Evolutionary conservation across 2,329 filamentous ascomycete species (phyloP), one percentile per base, ranked within the genome.

Genomic region (Escovopsis sp.): DNA sequence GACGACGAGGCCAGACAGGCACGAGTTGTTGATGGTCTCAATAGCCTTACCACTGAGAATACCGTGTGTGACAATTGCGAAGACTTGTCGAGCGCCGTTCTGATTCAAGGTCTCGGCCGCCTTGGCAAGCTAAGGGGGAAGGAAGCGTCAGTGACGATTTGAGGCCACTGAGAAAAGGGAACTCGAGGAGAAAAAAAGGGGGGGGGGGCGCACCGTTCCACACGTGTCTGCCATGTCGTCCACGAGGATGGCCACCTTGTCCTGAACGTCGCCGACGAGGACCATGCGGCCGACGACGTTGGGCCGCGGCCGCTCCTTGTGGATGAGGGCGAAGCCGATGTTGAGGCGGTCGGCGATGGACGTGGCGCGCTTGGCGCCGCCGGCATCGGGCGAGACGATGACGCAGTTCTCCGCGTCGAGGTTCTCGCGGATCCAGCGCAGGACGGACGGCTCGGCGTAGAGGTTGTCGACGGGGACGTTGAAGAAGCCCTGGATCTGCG

Each of bases 201-300:
- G 15, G 15, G 15, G 15, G 15, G 15, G 15, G 15, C 44, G 43
- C 56, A 64, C 61, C 34, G 86, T 94, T 51, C 87, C 87, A 61
- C 88, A 95, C 4, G 89, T 95, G 59, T 96, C 89, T 30, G 88
- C 88, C 86, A 96, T 95, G 60, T 96, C 89, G 60, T 96, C 89
- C 42, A 98, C 89, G 39, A 98, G 79, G 57, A 98, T 95, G 46
- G 89, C 89, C 28, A 89, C 80, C 67, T 91, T 91, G 65, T 85
- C 84, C 51, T 79, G 75, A 38, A 96, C 91, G 51, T 93, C 87
- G 51, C 91, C 91, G 40, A 96, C 89, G n/a, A 98, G 80, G 1
- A 67, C 85, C 86, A 94, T 94, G 54, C 85, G 81, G 9, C 83
- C 86, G 47, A 94, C 87, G 57, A 93, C 87, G 55, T 94, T 93